Evolutionary conservation across 2,329 filamentous ascomycete species (phyloP).

Genomic region (Sclerotiophoma versabilis): DNA sequence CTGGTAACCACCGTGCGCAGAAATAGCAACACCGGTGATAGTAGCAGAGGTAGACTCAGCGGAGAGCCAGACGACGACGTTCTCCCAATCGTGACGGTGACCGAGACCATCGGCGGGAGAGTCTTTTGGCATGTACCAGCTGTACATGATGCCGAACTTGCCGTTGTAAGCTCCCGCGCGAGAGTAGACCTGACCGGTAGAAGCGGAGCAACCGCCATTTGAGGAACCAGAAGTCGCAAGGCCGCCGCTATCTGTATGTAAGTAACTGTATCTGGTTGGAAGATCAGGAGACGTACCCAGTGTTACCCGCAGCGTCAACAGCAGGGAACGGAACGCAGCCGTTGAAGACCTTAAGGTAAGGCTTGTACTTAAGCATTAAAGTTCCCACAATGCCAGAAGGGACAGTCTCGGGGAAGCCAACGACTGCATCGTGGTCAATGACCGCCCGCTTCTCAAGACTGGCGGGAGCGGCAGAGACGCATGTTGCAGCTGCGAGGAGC

Average conservation of each 20-base stretch:
- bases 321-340: constrained; percentile 70
- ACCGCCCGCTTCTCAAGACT: constrained; percentile 49
- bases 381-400: constrained; percentile 56
- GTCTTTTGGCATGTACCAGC: constrained; percentile 62
- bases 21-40: constrained; percentile 60
- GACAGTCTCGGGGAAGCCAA: constrained; percentile 62
- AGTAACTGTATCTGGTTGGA: not conserved
- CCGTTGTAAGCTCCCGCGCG: constrained; percentile 52
- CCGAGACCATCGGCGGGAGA: constrained; percentile 54
- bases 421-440: constrained; percentile 57
- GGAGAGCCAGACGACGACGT: constrained; percentile 61
- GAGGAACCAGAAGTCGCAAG: constrained; percentile 51
- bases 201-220: constrained; percentile 52
- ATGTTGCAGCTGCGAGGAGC: constrained; percentile 30
- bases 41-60: constrained; percentile 50
- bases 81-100: constrained; percentile 65
- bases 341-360: constrained; percentile 61
- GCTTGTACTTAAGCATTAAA: constrained; percentile 64
- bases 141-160: constrained; percentile 60
- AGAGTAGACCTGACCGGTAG: constrained; percentile 61
- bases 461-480: constrained; percentile 34
- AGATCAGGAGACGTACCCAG: constrained; percentile 53
- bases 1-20: constrained; percentile 59
- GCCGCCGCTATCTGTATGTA: constrained; percentile 50
- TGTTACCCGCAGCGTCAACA: constrained; percentile 65